Evolutionary conservation across 306 rosid species (phyloP), one percentile per base, ranked within the genome.

Genomic region (Ormosia emarginata): DNA sequence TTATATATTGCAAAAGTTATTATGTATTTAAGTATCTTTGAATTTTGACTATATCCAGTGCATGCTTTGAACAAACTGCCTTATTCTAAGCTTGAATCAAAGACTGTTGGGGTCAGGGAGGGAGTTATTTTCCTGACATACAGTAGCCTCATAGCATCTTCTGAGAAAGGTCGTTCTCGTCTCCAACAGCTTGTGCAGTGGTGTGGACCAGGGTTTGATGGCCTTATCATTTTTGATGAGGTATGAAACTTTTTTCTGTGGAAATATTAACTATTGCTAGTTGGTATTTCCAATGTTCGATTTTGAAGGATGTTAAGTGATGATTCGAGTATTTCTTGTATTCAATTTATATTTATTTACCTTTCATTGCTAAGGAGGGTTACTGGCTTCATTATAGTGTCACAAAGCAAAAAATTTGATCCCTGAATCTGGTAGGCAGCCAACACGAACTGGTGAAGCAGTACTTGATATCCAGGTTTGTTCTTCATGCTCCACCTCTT

Each of bases 61-160:
- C 98, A 93, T 85, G 91, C 99, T 79, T 93, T 95, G 93, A 95
- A 95, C 93, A 95, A 95, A 88, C 96, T 89, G 69, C 99, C 99
- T 61, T 95, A 95, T 89, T 91, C 98, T 81, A 95, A 95, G 94
- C 98, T 95, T 87, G 99, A 95, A 88, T 95, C 99, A 3, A 95
- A 92, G 93, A 85, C 97, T 72, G 91, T 93, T 81, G 96, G 97
- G 83, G 37, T 95, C 81, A 91, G 56, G 90, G 98, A 93, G 84
- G 99, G 99, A 70, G 99, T 95, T 92, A 81, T 95, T 52, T 95
- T 95, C 85, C 86, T 87, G 82, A 95, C 99, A 24, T 95, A 95
- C 86, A 95, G 86, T 85, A 95, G 99, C 84, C 98, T 95, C 75
- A 95, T 95, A 88, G 97, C 99, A 78, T 92, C 96, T 80, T 93